phyloP scores from a whole-genome alignment of 108 stramenopile species.

The Cyclotella distinguenda region DNA sequence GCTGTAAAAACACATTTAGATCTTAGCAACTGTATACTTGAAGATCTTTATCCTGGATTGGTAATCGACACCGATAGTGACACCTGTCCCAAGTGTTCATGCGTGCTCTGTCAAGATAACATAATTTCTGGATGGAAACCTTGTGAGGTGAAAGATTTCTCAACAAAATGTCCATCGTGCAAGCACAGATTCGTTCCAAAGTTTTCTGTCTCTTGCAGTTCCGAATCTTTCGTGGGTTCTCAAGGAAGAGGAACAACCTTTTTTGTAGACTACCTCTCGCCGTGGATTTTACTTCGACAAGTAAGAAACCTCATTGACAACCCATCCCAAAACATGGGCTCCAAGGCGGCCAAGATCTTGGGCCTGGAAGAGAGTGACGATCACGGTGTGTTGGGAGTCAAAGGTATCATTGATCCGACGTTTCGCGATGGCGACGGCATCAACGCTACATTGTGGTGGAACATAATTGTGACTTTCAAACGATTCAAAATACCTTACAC shows the following conservation, averaged over 20 bases:
- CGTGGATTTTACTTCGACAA: conserved; percentile 85
- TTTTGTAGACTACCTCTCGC: conserved; percentile 84
- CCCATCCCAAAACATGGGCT: conserved; percentile 7
- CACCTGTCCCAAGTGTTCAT: conserved; percentile 76
- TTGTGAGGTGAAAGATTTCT: conserved; percentile 68
- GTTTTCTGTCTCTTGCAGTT: conserved; percentile 64
- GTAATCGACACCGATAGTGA: conserved; percentile 67
- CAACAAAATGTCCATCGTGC: conserved; percentile 73
- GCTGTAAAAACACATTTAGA: conserved; percentile 59
- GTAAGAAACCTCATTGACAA: conserved; percentile 50
- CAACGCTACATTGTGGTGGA: conserved; percentile 85
- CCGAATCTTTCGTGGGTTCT: conserved; percentile 71
- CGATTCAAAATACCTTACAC: conserved; percentile 74
- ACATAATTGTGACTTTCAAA: conserved; percentile 74
- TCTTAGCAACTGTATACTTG: conserved; percentile 75
- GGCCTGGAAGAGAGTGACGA: conserved; percentile 7
- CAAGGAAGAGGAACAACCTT: conserved; percentile 75
- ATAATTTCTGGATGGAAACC: conserved; percentile 73
- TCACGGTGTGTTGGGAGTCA: conserved; percentile 33
- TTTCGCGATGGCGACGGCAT: conserved; percentile 67
- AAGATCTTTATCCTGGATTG: conserved; percentile 76
- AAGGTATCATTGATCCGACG: conserved; percentile 65
- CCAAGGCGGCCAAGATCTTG: conserved; percentile 32
- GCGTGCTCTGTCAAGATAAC: conserved; percentile 52
- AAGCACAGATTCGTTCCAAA: conserved; percentile 76